Percentiles rank a stretch among this genome's conserved stretches.
phyloP scores from a whole-genome alignment of 2,329 filamentous ascomycete genomes.

The Aspergillus amoenus region DNA sequence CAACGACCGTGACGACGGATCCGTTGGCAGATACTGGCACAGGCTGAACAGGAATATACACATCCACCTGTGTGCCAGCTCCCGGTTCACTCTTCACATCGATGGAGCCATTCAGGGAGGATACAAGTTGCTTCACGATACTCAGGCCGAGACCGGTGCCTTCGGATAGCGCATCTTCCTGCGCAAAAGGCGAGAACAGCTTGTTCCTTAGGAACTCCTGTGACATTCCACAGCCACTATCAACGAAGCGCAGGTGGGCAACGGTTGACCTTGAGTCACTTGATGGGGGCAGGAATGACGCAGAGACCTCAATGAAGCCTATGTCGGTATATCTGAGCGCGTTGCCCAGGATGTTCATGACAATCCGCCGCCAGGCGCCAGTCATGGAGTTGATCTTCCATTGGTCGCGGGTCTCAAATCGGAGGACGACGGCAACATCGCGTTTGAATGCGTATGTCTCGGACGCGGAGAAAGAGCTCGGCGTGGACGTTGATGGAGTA shows the following conservation, averaged over 20 bases:
- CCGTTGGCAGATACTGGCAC: neutral
- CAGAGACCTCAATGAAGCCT: constrained; percentile 24
- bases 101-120: constrained; percentile 56
- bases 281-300: constrained; percentile 12
- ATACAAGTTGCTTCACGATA: constrained; percentile 58
- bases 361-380: constrained; percentile 26
- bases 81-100: constrained; percentile 46
- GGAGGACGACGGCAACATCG: constrained; percentile 18
- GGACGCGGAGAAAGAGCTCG: neutral
- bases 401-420: constrained; percentile 14
- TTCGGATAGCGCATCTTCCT: constrained; percentile 57
- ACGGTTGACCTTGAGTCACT: constrained; percentile 11
- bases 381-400: constrained; percentile 26
- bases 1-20: neutral
- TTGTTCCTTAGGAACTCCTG: constrained; percentile 58
- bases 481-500: constrained; percentile 6
- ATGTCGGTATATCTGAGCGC: constrained; percentile 29
- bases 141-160: constrained; percentile 64
- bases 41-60: constrained; percentile 23
- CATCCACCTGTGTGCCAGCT: constrained; percentile 23
- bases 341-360: constrained; percentile 36
- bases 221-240: constrained; percentile 66
- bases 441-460: neutral
- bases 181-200: constrained; percentile 61
- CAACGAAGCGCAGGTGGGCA: constrained; percentile 49